Evolutionary conservation across 2,329 filamentous ascomycete species (phyloP), one percentile per base, ranked within the genome.

Genomic region (Fusarium musae): DNA sequence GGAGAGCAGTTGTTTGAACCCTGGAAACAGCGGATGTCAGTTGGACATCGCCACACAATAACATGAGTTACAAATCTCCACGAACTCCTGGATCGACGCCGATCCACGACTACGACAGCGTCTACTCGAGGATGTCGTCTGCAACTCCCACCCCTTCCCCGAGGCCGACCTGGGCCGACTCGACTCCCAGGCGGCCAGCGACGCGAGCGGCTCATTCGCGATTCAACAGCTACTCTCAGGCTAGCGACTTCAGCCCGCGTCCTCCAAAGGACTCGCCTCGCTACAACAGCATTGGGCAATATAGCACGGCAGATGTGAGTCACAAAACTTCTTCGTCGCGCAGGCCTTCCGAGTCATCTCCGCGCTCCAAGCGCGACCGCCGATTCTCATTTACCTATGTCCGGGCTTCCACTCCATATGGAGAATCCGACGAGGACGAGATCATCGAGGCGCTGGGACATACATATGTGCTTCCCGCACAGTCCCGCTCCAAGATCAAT

Each of bases 291-390:
- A 86, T 85, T 79, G 88, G 88, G 81, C 84, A 88, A 79, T 90
- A 90, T 85, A 88, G 87, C 83, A 90, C 88, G 83, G 88, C 87
- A 84, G 88, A 90, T 90, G 88, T 90, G 88, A 90, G 88, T 90
- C 82, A 83, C 78, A 87, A 87, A 83, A 79, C 82, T 82, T 86
- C 84, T 81, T 86, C 83, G 79, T 83, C 82, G 79, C 82, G 83
- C 79, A 82, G 82, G 77, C 79, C 77, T 72, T 80, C 79, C 71
- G 79, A 78, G 75, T 79, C 78, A 60, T 79, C 75, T 75, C 78
- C 79, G 73, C 74, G 76, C 70, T 70, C 80, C 78, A 84, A 82
- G 83, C 86, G 84, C 82, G 86, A 89, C 81, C 87, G 87, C 78
- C 87, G 87, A 79, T 84, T 82, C 83, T 89, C 88, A 74, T 87